Percentiles rank a stretch among this genome's conserved stretches.
These are phyloP conservation scores for Nymphaea thermarum DNA, from an alignment of 164 flowering plant species.

Conservation along the genomic window DNA sequence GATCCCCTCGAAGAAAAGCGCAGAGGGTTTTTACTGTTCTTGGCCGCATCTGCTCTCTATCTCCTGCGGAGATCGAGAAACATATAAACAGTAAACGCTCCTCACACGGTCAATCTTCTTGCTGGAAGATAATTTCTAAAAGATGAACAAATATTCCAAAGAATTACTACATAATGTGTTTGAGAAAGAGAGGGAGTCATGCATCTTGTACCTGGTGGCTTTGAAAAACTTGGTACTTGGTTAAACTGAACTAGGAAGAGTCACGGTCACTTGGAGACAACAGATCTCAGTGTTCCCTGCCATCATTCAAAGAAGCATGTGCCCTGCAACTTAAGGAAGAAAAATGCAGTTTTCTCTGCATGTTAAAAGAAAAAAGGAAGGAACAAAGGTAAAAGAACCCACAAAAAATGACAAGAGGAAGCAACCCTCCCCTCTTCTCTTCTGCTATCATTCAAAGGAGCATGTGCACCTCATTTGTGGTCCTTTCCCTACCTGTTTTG, in stretches of 20 bases:
- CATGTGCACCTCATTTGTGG: not conserved
- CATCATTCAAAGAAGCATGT: not conserved
- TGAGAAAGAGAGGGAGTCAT: not conserved
- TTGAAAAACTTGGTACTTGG: too few species aligned
- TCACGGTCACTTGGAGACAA: not conserved
- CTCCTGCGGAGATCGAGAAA: too few species aligned
- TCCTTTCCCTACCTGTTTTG: not conserved
- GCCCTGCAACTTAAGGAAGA: not conserved
- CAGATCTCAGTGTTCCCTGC: not conserved
- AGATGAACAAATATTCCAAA: too few species aligned
- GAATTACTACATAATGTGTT: too few species aligned
- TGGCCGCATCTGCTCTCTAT: too few species aligned
- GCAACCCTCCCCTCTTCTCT: not conserved
- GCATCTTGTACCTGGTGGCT: not conserved
- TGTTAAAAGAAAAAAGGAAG: too few species aligned
- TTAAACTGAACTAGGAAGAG: not conserved
- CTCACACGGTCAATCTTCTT: too few species aligned
- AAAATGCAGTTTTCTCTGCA: too few species aligned
- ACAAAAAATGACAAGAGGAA: not conserved
- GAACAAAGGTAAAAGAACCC: not conserved
- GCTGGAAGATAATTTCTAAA: too few species aligned
- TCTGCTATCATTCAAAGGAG: not conserved
- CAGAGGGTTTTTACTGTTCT: too few species aligned
- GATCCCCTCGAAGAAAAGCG: too few species aligned
- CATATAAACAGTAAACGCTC: too few species aligned